phyloP scores from a whole-genome alignment of 2,329 filamentous ascomycete species.

The Cercospora janseana region DNA sequence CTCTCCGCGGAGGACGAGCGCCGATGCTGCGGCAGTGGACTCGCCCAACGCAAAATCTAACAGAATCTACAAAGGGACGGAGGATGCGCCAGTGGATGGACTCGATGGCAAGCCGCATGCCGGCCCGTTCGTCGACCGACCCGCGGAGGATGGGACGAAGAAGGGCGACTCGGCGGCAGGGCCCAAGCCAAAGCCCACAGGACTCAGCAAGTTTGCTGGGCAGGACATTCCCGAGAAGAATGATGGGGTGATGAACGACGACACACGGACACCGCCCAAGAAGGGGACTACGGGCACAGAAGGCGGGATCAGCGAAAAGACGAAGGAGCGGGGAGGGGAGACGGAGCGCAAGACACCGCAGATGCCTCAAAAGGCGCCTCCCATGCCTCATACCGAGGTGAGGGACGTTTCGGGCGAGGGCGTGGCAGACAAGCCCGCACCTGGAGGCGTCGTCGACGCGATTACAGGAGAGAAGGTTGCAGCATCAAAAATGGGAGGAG shows the following conservation, averaged over 20 bases:
- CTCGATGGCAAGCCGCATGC: conserved; percentile 90
- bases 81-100: conserved; percentile 86
- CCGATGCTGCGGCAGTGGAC: conserved; percentile 28
- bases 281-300: conserved; percentile 85
- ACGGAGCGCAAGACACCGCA: conserved; percentile 69
- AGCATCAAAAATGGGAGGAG: conserved; percentile 35
- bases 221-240: conserved; percentile 54
- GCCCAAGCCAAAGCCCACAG: conserved; percentile 37
- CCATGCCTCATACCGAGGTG: conserved; percentile 76
- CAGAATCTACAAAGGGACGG: conserved; percentile 54
- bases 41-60: conserved; percentile 27
- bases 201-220: conserved; percentile 34
- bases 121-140: conserved; percentile 70
- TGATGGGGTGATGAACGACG: conserved; percentile 92
- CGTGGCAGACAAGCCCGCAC: conserved; percentile 34
- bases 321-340: conserved; percentile 65
- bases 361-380: conserved; percentile 80
- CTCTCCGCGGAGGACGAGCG: conserved; percentile 6
- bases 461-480: conserved; percentile 23
- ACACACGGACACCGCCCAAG: conserved; percentile 70
- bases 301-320: conserved; percentile 84
- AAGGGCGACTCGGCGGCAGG: conserved; percentile 34
- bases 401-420: conserved; percentile 56
- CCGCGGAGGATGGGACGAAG: conserved; percentile 31
- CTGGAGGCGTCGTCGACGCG: conserved; percentile 38